Base-by-base conservation (phyloP, 306 rosid genomes). In the Pyrus pyrifolia region DNA sequence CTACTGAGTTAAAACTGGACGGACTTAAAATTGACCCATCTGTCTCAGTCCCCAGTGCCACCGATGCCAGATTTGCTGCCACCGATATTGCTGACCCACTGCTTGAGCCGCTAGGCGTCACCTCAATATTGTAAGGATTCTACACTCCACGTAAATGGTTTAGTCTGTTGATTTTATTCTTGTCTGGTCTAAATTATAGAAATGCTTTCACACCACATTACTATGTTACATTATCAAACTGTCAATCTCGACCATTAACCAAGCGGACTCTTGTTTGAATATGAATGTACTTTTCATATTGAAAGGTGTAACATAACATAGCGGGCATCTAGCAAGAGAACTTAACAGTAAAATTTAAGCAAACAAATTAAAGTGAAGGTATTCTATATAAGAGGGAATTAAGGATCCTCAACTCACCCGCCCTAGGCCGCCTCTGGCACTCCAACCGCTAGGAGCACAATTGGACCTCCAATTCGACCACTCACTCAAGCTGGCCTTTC, bases 1-100 rank as follows among this genome's bases (percentile, higher is more conserved):
- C 97, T 25, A 90, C 93, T 0, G 91, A 92, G 78, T 84, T 92
- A 60, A 67, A 83, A 78, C 83, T 88, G 3, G 89, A 82, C 11
- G 93, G 97, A 58, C 90, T 87, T 35, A 92, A 69, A 30, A 90
- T 79, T 0, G 93, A 89, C 40, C 90, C 90, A 64, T 85, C 76
- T 0, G 96, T 90, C 77, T 90, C 93, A 6, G 93, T 90, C 30
- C 92, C 96, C n/a, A 88, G 44, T 6, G 96, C 81, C 73, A 87
- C 83, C 33, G 92, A 53, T 42, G 70, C 93, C 92, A 92, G 68
- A 72, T 90, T 88, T 15, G 92, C 79, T 3, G 93, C 96, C 62
- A 86, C 92, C 6, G 93, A 82, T 53, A 92, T 84, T 6, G 93
- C 89, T 0, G 93, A 52, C 40, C 93, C 96, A 63, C 64, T 84